Evolutionary conservation across 768 basidiomycete genomes (phyloP), one percentile per base, ranked within the genome.

Genomic region (Fistulinella prunicolor): DNA sequence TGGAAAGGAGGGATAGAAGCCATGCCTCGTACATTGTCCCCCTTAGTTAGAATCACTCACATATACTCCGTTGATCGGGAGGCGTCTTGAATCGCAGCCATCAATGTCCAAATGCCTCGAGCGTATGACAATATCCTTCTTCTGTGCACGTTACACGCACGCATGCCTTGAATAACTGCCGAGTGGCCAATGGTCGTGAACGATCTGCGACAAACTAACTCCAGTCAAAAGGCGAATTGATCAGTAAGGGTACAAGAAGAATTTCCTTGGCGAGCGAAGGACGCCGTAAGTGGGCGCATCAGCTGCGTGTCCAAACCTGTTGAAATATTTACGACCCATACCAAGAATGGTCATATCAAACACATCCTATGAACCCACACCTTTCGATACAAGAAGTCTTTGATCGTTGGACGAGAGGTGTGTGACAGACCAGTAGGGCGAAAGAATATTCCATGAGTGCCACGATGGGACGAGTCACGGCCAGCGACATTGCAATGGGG

Each of bases 221-320:
- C 49, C 57, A 52, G 47, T 45, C 43, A 50, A 54, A 63, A 54
- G 32, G 51, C 47, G 53, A 63, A 23, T 51, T 47, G 51, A 51
- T 26, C 49, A 38, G 45, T 32, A 44, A 38, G 14, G 42, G 47
- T 38, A 62, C 34, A 29, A 50, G 42, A 30, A 50, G 45, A 49
- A 42, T 45, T 16, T 20, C 23, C n/a, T 53, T 52, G 29, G 50
- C 53, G 60, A 50, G 29, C 51, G 46, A 59, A 61, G 53, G 41
- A 41, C 46, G 65, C 57, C 63, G 63, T 57, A 65, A 28, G 23
- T 47, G 51, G 61, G 64, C 66, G 66, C 66, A 68, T 66, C 64
- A 66, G 35, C 64, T 47, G 64, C 66, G 55, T 62, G 66, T 51
- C 50, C 44, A 53, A 9, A 56, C 49, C 48, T 5, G 44, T 50